phyloP scores from a whole-genome alignment of 2,329 filamentous ascomycete species.

The Pyrenochaeta sp. region DNA sequence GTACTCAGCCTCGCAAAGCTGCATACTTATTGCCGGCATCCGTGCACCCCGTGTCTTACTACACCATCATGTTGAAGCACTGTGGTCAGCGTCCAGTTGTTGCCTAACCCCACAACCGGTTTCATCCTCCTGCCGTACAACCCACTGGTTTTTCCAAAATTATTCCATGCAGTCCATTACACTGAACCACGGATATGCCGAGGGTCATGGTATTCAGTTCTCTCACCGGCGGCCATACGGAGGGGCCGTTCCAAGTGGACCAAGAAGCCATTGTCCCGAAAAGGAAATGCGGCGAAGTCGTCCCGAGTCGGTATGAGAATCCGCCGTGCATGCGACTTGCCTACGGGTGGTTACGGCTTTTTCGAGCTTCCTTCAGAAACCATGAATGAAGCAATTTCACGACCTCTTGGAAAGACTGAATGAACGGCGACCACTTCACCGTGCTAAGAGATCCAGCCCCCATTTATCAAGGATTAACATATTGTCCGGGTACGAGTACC shows the following conservation, averaged over 20 bases:
- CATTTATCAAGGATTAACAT: background rate
- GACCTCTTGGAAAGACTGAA: background rate
- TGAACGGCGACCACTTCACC: background rate
- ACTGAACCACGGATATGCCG: slow-evolving; percentile 2
- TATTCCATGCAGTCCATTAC: slow-evolving; percentile 4
- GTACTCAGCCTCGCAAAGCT: slow-evolving; percentile 11
- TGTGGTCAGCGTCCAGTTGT: slow-evolving; percentile 10
- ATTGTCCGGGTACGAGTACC: slow-evolving; percentile 5
- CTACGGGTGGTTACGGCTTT: background rate
- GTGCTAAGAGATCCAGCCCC: background rate
- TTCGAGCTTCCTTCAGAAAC: background rate
- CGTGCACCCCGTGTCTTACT: background rate
- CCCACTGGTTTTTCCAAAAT: background rate
- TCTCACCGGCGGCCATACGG: background rate
- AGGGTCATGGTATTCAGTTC: background rate
- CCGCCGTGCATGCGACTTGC: background rate
- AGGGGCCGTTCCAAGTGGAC: background rate
- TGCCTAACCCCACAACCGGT: slow-evolving; percentile 14
- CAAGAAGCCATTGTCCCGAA: slow-evolving; percentile 7
- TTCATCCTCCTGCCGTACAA: slow-evolving; percentile 9
- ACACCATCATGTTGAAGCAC: background rate
- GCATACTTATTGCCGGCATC: slow-evolving; percentile 3
- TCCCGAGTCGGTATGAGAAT: slow-evolving; percentile 2
- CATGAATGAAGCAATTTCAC: background rate
- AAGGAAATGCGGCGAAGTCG: slow-evolving; percentile 1